A percentile compares a stretch with the other conserved stretches of the same genome.
These are phyloP conservation scores for Roridomyces roridus DNA, from an alignment of 768 basidiomycete species.

Conservation along the genomic window DNA sequence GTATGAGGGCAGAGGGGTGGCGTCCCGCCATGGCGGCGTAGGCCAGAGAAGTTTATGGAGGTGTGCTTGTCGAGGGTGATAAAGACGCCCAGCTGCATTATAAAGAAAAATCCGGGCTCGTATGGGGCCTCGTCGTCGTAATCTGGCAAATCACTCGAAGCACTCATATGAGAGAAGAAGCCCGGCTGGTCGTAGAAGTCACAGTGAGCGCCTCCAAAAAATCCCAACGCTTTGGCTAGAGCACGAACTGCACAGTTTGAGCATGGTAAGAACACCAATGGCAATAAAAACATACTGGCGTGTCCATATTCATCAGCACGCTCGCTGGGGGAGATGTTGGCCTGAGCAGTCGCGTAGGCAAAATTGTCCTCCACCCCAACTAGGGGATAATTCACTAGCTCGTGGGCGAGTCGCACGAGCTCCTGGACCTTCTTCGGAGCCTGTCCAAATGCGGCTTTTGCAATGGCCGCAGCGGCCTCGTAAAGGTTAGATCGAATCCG, in stretches of 20 bases:
- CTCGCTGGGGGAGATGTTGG: slow-evolving; percentile 1
- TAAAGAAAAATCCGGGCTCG: not conserved
- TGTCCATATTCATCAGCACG: too few relatives aligned
- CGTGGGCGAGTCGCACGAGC: not conserved
- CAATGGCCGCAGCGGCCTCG: not conserved
- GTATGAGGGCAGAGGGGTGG: not conserved
- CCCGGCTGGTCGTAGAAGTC: not conserved
- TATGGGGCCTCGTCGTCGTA: not conserved
- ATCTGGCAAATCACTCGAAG: not conserved
- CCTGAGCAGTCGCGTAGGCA: not conserved
- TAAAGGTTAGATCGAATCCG: too few relatives aligned
- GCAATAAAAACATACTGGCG: too few relatives aligned
- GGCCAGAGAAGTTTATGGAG: slow-evolving; percentile 2
- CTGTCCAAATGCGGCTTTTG: not conserved
- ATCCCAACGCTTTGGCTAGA: not conserved
- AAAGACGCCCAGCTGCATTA: slow-evolving; percentile 1
- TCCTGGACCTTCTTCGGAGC: not conserved
- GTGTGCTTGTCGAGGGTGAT: not conserved
- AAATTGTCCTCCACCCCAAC: slow-evolving; percentile 1
- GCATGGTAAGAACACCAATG: too few relatives aligned
- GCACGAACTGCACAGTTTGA: not conserved
- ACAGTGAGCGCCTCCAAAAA: not conserved
- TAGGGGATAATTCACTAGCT: not conserved
- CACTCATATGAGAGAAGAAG: slow-evolving; percentile 3
- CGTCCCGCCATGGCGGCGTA: slow-evolving; percentile 1